A percentile compares a stretch with the other conserved stretches of the same genome.
These are phyloP conservation scores for Hanseniaspora valbyensis DNA, from an alignment of 805 yeast genomes.

Conservation along the genomic window DNA sequence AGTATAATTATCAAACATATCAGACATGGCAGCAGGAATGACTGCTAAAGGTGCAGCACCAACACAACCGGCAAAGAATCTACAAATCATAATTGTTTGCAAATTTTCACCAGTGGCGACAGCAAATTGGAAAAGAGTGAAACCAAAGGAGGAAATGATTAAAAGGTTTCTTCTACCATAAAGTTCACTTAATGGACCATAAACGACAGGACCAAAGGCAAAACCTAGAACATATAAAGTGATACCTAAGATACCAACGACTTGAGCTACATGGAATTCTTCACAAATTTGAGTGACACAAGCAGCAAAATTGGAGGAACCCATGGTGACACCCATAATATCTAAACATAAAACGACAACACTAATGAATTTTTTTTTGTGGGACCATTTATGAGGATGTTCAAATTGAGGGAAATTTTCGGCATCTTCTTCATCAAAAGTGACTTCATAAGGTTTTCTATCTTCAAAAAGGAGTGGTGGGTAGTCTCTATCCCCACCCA, in stretches of 20 bases:
- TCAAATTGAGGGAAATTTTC: conserved; percentile 51
- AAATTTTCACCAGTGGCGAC: conserved; percentile 68
- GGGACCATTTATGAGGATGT: conserved; percentile 72
- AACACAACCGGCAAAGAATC: conserved; percentile 68
- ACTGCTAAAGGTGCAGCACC: conserved; percentile 83
- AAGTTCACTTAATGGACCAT: conserved; percentile 82
- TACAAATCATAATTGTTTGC: conserved; percentile 64
- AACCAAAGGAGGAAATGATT: conserved; percentile 45
- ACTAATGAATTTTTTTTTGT: conserved; percentile 35
- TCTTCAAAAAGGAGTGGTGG: conserved; percentile 50
- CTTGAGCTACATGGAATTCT: conserved; percentile 49
- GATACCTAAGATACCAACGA: conserved; percentile 64
- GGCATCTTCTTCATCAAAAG: conserved; percentile 45
- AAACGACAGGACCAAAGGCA: conserved; percentile 81
- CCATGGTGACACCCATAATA: conserved; percentile 52
- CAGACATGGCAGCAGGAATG: conserved; percentile 80
- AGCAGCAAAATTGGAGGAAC: conserved; percentile 73
- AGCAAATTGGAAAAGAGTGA: conserved; percentile 54
- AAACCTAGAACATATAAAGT: conserved; percentile 84
- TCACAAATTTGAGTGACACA: conserved; percentile 40
- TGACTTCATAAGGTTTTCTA: conserved; percentile 48
- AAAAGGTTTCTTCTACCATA: conserved; percentile 60
- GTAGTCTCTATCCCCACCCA: conserved; percentile 58
- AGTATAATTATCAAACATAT: conserved; percentile 50
- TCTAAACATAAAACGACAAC: conserved; percentile 38